Conservation (phyloP, 2,329 filamentous ascomycete species). For the Penicillium sp. region DNA sequence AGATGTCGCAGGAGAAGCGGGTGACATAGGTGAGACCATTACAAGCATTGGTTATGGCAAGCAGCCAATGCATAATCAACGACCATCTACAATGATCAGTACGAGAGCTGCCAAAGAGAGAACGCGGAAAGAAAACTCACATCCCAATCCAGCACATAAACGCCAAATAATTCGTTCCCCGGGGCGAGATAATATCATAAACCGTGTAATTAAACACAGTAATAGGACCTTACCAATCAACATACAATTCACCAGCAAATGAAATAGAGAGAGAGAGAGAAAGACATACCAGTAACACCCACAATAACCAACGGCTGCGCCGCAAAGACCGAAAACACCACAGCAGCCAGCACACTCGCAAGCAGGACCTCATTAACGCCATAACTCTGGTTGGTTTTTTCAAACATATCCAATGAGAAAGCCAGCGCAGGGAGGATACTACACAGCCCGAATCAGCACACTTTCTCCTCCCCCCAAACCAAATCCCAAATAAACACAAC, state of each 20-base stretch:
- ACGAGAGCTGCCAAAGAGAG: no score
- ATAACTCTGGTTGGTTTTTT: constrained; percentile 72
- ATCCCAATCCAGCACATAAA: constrained; percentile 91
- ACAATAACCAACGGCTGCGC: constrained; percentile 85
- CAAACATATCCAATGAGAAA: constrained; percentile 89
- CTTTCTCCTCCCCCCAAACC: no score
- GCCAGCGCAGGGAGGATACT: constrained; percentile 80
- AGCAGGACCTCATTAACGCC: constrained; percentile 85
- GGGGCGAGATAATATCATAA: constrained; percentile 73
- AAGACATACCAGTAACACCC: constrained; percentile 65
- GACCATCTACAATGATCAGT: constrained; percentile 59
- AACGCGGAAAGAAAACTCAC: constrained; percentile 42
- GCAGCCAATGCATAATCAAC: constrained; percentile 71
- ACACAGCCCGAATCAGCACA: no score
- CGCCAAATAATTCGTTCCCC: constrained; percentile 69
- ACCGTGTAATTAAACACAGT: constrained; percentile 93
- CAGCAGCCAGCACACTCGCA: constrained; percentile 69
- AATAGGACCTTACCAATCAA: constrained; percentile 57
- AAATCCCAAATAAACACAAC: constrained; percentile 5
- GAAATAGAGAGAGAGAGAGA: no score
- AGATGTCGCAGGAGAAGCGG: constrained; percentile 84
- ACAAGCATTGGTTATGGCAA: constrained; percentile 76
- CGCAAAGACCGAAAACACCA: constrained; percentile 70
- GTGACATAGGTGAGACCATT: constrained; percentile 85
- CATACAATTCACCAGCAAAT: no score